Conservation (phyloP, 1,139 yeast species). For the Blastobotrys apis region DNA sequence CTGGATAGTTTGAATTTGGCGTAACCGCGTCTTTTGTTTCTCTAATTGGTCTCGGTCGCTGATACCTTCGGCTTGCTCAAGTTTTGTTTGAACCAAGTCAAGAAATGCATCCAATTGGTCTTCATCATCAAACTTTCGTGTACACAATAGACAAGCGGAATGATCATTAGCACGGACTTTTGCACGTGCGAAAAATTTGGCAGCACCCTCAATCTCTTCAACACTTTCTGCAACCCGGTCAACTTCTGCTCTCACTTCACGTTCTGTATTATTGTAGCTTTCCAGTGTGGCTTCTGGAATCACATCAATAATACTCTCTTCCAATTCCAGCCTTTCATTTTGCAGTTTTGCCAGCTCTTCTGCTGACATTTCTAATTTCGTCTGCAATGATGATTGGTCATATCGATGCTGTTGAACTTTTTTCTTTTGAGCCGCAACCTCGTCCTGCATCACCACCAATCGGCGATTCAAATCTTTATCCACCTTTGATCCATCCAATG, state of each 20-base stretch:
- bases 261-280: neutral
- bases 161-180: neutral
- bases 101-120: constrained; percentile 21
- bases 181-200: neutral
- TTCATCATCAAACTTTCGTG: constrained; percentile 10
- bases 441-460: constrained; percentile 11
- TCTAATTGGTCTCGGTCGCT: constrained; percentile 23
- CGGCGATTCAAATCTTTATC: constrained; percentile 18
- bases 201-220: no score
- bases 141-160: constrained; percentile 8
- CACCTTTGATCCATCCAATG: constrained; percentile 6
- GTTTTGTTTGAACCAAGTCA: constrained; percentile 5
- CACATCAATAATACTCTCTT: no score
- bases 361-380: neutral
- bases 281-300: no score
- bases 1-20: constrained; percentile 20
- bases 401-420: neutral
- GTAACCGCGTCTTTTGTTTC: neutral
- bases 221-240: no score
- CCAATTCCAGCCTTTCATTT: no score
- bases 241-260: neutral
- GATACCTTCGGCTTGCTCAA: constrained; percentile 20
- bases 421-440: neutral
- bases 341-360: neutral
- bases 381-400: neutral